Conservation (phyloP, 805 yeast genomes). For the Wickerhamiella siamensis region DNA sequence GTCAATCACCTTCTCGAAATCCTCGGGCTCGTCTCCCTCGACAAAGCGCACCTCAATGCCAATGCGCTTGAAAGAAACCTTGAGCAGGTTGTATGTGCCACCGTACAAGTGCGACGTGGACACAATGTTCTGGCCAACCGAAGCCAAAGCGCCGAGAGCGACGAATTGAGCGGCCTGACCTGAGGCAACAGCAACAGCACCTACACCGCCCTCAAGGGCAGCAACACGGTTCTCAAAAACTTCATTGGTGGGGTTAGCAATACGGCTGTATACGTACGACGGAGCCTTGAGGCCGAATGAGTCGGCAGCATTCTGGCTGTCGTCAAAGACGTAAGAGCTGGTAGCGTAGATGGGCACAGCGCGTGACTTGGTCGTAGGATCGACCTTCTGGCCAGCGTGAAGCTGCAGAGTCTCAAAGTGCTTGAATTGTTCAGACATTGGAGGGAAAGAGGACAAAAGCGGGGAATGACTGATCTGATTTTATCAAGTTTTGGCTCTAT, state of each 20-base stretch:
- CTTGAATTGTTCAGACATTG: constrained; percentile 1
- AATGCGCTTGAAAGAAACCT: constrained; percentile 75
- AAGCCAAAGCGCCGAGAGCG: constrained; percentile 73
- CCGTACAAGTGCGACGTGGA: constrained; percentile 84
- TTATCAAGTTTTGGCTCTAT: too few relatives aligned
- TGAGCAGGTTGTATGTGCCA: constrained; percentile 92
- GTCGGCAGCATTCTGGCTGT: constrained; percentile 85
- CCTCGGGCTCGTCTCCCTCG: constrained; percentile 48
- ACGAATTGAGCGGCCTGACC: constrained; percentile 93
- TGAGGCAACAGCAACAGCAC: constrained; percentile 80
- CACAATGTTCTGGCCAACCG: constrained; percentile 77
- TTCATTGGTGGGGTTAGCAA: constrained; percentile 85
- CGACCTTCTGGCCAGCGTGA: constrained; percentile 82
- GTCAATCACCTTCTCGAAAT: constrained; percentile 60
- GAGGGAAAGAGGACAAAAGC: too few relatives aligned
- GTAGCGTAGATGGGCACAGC: constrained; percentile 93
- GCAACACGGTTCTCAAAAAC: constrained; percentile 86
- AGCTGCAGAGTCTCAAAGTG: constrained; percentile 65
- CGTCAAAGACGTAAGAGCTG: constrained; percentile 73
- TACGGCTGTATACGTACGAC: constrained; percentile 79
- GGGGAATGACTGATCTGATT: too few relatives aligned
- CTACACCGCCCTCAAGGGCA: constrained; percentile 84
- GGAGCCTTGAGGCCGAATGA: constrained; percentile 71
- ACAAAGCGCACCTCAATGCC: constrained; percentile 82
- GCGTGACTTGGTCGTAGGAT: constrained; percentile 53